A percentile compares a stretch with the other conserved stretches of the same genome.
Conservation (phyloP, 371 early-diverging fungal genomes). For the Gilbertella persicaria region DNA sequence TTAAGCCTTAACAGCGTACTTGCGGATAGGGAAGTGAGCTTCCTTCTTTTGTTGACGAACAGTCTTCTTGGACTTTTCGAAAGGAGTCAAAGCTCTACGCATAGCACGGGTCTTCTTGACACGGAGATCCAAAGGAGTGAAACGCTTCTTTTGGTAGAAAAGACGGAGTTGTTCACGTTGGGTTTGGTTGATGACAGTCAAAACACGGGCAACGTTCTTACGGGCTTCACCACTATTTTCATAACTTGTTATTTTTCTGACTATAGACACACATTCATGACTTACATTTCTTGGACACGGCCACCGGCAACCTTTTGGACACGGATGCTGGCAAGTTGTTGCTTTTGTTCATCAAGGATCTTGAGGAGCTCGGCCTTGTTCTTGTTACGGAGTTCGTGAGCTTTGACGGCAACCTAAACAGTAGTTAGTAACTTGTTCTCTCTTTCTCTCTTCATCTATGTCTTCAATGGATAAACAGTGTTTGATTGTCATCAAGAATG, state of each 20-base stretch:
- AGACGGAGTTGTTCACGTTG: slow-evolving; percentile 83
- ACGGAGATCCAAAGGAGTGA: slow-evolving; percentile 92
- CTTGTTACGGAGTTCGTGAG: slow-evolving; percentile 89
- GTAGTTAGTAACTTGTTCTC: too few species aligned
- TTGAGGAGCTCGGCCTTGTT: slow-evolving; percentile 88
- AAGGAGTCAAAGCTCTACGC: slow-evolving; percentile 88
- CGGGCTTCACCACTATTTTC: slow-evolving; percentile 71
- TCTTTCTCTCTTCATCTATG: too few species aligned
- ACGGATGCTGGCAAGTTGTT: slow-evolving; percentile 87
- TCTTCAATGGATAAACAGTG: too few species aligned
- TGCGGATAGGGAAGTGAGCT: slow-evolving; percentile 84
- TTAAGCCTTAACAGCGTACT: slow-evolving; percentile 88
- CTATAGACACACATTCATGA: neutral
- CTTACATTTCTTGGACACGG: slow-evolving; percentile 82
- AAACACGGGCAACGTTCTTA: slow-evolving; percentile 92
- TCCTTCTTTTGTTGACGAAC: slow-evolving; percentile 82
- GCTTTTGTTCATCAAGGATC: slow-evolving; percentile 91
- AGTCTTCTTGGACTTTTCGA: slow-evolving; percentile 74
- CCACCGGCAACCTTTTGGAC: slow-evolving; percentile 91
- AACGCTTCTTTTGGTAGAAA: slow-evolving; percentile 89
- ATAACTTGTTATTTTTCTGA: neutral
- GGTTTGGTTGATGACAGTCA: slow-evolving; percentile 93
- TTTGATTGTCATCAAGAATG: too few species aligned
- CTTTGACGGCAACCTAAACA: slow-evolving; percentile 85
- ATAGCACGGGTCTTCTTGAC: slow-evolving; percentile 97